A percentile compares a stretch with the other conserved stretches of the same genome.
Conservation (phyloP, 129 eudicot species). For the Centrapalus pauciflorus region DNA sequence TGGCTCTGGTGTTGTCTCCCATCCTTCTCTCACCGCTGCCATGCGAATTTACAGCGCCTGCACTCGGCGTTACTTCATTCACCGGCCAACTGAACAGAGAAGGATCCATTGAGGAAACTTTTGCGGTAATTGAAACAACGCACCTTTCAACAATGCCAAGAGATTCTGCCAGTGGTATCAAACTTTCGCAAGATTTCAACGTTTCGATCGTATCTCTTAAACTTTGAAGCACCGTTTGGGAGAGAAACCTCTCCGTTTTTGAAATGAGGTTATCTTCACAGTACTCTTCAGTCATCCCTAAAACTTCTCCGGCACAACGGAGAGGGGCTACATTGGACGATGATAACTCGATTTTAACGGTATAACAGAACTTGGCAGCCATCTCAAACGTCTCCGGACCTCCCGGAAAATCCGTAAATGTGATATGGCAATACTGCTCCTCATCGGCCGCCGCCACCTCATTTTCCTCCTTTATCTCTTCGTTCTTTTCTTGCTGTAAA, state of each 20-base stretch:
- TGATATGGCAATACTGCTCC: constrained; percentile 35
- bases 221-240: constrained; percentile 55
- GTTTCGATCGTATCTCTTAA: constrained; percentile 49
- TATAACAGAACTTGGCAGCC: constrained; percentile 89
- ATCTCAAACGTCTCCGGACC: constrained; percentile 80
- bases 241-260: constrained; percentile 58
- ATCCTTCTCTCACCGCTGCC: not conserved
- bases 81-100: constrained; percentile 81
- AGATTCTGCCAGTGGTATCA: constrained; percentile 60
- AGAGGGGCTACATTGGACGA: constrained; percentile 68
- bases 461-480: constrained; percentile 35
- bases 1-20: constrained; percentile 2
- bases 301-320: constrained; percentile 79
- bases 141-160: constrained; percentile 71
- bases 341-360: constrained; percentile 71
- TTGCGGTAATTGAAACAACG: constrained; percentile 51
- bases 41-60: not conserved
- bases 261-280: constrained; percentile 70
- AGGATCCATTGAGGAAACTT: constrained; percentile 59
- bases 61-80: constrained; percentile 25
- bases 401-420: constrained; percentile 79
- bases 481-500: constrained; percentile 20
- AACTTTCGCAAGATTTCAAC: constrained; percentile 53
- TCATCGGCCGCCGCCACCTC: not conserved
- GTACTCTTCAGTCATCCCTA: constrained; percentile 82